A percentile compares a stretch with the other conserved stretches of the same genome.
phyloP scores from a whole-genome alignment of 768 basidiomycete species.

The Chalciporus pseudorubinellus region DNA sequence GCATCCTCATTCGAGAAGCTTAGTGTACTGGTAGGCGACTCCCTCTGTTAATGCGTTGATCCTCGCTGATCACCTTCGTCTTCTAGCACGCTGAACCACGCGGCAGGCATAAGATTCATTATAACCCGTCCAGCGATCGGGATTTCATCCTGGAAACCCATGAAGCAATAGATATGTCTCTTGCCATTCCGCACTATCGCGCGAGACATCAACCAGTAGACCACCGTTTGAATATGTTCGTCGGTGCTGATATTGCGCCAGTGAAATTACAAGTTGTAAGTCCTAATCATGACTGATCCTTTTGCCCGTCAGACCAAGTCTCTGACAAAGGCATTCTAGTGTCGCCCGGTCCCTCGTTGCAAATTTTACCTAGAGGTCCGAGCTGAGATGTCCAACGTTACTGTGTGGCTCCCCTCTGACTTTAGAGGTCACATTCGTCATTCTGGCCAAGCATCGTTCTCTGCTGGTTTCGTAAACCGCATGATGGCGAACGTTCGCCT shows the following conservation, averaged over 20 bases:
- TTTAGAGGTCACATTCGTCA: slow-evolving; percentile 67
- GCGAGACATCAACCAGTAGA: slow-evolving; percentile 69
- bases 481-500: slow-evolving; percentile 54
- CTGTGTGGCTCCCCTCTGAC: slow-evolving; percentile 76
- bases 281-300: slow-evolving; percentile 18
- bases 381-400: slow-evolving; percentile 65
- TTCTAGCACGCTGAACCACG: slow-evolving; percentile 30
- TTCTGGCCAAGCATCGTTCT: slow-evolving; percentile 53
- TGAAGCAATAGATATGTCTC: slow-evolving; percentile 58
- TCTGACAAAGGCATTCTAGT: slow-evolving; percentile 37
- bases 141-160: slow-evolving; percentile 62
- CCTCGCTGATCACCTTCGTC: slow-evolving; percentile 2
- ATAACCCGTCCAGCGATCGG: slow-evolving; percentile 57
- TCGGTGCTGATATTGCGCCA: slow-evolving; percentile 49
- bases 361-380: slow-evolving; percentile 65
- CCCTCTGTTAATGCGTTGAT: neutral
- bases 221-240: slow-evolving; percentile 69
- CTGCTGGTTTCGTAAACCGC: slow-evolving; percentile 71
- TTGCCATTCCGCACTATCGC: slow-evolving; percentile 76
- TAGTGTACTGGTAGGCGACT: slow-evolving; percentile 13
- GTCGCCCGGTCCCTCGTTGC: slow-evolving; percentile 51
- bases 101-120: slow-evolving; percentile 66
- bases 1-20: slow-evolving; percentile 18
- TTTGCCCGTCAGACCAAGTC: neutral
- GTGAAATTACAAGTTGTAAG: slow-evolving; percentile 75